Conservation (phyloP, 2,329 filamentous ascomycete species). For the Furcasterigmium furcatum region DNA sequence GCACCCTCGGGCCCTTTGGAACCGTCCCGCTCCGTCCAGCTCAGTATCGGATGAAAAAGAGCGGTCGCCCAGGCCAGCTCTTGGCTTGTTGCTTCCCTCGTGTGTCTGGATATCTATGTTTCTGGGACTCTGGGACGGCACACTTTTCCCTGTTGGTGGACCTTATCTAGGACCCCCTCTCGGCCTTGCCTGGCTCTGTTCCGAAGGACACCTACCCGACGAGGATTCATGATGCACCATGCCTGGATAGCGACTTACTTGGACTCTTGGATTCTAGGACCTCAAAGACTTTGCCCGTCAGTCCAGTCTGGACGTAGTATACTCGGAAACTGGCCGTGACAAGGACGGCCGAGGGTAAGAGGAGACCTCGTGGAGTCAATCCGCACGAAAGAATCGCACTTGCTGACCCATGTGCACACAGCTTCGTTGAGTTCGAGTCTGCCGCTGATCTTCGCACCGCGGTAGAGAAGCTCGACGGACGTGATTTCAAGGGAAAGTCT, state of each 20-base stretch:
- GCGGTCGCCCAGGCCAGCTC: too few species aligned
- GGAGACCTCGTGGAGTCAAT: not conserved
- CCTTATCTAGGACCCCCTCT: not conserved
- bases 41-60: too few species aligned
- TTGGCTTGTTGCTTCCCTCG: too few species aligned
- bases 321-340: slow-evolving; percentile 92
- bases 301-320: slow-evolving; percentile 95
- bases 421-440: slow-evolving; percentile 97
- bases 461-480: slow-evolving; percentile 89
- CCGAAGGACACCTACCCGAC: too few species aligned
- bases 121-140: too few species aligned
- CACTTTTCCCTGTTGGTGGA: slow-evolving; percentile 13
- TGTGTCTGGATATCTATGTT: too few species aligned
- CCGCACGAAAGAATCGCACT: too few species aligned
- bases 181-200: too few species aligned
- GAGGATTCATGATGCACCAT: not conserved
- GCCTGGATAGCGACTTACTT: slow-evolving; percentile 74
- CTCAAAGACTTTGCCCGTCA: slow-evolving; percentile 99
- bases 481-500: slow-evolving; percentile 86
- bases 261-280: slow-evolving; percentile 86
- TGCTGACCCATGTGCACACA: slow-evolving; percentile 29
- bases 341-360: slow-evolving; percentile 88
- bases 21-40: slow-evolving; percentile 40
- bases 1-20: slow-evolving; percentile 29
- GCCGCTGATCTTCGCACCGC: slow-evolving; percentile 84